Evolutionary conservation across 2,329 filamentous ascomycete genomes (phyloP), one percentile per base, ranked within the genome.

Genomic region (Dothideomycetes sp.): DNA sequence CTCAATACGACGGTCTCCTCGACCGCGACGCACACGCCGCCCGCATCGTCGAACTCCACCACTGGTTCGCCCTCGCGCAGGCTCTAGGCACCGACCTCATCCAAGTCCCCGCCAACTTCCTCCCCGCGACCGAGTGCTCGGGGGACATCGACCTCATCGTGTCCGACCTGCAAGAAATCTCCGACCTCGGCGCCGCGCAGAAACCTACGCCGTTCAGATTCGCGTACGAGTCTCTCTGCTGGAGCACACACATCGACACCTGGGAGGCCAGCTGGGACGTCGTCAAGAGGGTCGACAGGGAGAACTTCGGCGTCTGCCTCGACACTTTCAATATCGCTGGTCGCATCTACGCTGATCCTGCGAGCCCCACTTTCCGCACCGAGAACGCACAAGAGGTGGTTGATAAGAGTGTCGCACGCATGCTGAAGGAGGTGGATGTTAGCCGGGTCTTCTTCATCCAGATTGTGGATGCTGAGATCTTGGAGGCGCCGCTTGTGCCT

Each of bases 181-280:
- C 84, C 1, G 80, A 88, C 42, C 61, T 86, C 43, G 84, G 80
- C 1, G 64, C 73, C 0, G 54, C 60, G 7, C 65, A 77, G 36
- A 24, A 32, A 3, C 55, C 58, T 2, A 76, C 77, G 1, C 63
- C 65, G 1, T 69, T 88, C 17, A 68, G 75, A 7, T 84, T 85
- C 50, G 79, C 78, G 0, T 88, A 84, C 56, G 84, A 91, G 58
- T 75, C 73, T 7, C 64, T 89, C 3, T 77, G 72, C 48, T 89
- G 79, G 75, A 81, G 80, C 8, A 85, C 81, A 0, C 69, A 75
- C 38, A 65, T 79, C 42, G 70, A 84, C 53, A 77, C 68, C 0
- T 89, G 84, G 84, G 81, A 87, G 54, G 61, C 65, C 9, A 75
- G 72, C 47, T 89, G 80, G 79, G 73, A 79, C 5, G 64, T 86